phyloP scores from a whole-genome alignment of 73 alveolate genomes.

The Paramecium tetraurelia region DNA sequence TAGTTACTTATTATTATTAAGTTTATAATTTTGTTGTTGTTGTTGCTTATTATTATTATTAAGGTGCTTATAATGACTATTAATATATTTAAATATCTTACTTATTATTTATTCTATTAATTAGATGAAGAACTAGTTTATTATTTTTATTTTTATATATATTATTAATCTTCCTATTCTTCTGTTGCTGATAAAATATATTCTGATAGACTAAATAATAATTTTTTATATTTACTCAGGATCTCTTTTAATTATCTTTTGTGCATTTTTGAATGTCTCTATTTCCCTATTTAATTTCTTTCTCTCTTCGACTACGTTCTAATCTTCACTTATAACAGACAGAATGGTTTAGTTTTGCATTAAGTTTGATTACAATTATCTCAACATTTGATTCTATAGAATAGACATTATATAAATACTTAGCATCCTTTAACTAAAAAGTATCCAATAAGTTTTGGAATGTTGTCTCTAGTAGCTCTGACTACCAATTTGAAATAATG shows the following conservation, averaged over 20 bases:
- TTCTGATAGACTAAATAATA: slow-evolving; percentile 25
- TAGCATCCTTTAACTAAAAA: slow-evolving; percentile 69
- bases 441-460: slow-evolving; percentile 86
- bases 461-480: slow-evolving; percentile 90
- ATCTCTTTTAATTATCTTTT: slow-evolving; percentile 74
- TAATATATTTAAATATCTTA: background rate
- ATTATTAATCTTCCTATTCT: slow-evolving; percentile 3
- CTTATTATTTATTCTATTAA: background rate
- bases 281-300: slow-evolving; percentile 56
- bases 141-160: background rate
- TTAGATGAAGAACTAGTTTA: background rate
- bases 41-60: background rate
- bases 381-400: slow-evolving; percentile 52
- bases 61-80: background rate
- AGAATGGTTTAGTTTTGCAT: slow-evolving; percentile 51
- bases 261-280: slow-evolving; percentile 69
- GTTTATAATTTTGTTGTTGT: background rate
- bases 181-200: background rate
- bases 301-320: slow-evolving; percentile 68
- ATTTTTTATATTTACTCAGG: slow-evolving; percentile 62
- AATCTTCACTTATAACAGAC: slow-evolving; percentile 63
- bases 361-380: slow-evolving; percentile 66
- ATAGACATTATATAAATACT: background rate
- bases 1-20: background rate
- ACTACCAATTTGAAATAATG: slow-evolving; percentile 88